Evolutionary conservation across 345 rosid species (phyloP).

Genomic region (Murraya paniculata): DNA sequence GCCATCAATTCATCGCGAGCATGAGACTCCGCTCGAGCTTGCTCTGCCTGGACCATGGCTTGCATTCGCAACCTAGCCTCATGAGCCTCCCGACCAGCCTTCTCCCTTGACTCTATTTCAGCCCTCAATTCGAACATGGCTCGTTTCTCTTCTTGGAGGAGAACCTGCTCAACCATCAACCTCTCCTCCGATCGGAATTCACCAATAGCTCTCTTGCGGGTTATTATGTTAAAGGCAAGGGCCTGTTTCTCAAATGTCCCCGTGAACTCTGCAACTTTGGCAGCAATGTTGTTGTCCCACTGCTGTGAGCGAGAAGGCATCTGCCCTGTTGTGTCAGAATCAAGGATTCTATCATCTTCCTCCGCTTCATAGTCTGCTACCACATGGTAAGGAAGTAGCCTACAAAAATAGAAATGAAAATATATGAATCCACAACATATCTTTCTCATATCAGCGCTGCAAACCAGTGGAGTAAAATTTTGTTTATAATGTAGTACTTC

Average conservation of each 20-base stretch:
- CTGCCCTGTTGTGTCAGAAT: conserved; percentile 79
- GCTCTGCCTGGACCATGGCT: conserved; percentile 75
- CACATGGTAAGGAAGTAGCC: conserved; percentile 87
- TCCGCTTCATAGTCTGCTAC: conserved; percentile 97
- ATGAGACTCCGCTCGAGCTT: conserved; percentile 65
- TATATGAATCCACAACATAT: not conserved
- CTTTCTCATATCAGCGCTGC: not conserved
- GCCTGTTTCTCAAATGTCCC: conserved; percentile 88
- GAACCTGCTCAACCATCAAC: conserved; percentile 70
- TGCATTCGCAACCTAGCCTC: conserved; percentile 70
- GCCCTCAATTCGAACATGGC: conserved; percentile 52
- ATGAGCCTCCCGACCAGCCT: conserved; percentile 72
- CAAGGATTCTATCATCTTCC: conserved; percentile 85
- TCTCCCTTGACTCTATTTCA: conserved; percentile 72
- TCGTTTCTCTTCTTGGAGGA: conserved; percentile 71
- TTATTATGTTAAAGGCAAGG: conserved; percentile 71
- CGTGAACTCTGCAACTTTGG: conserved; percentile 79
- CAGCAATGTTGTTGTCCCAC: conserved; percentile 87
- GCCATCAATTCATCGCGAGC: conserved; percentile 62
- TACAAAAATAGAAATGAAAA: conserved; percentile 32
- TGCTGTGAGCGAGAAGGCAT: conserved; percentile 78
- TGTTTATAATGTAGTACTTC: not conserved
- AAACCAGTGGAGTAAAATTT: not conserved
- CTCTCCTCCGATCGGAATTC: conserved; percentile 81
- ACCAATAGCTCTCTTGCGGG: conserved; percentile 56